Conservation (phyloP, 1,284 basidiomycete genomes). For the Ganoderma multipileum region DNA sequence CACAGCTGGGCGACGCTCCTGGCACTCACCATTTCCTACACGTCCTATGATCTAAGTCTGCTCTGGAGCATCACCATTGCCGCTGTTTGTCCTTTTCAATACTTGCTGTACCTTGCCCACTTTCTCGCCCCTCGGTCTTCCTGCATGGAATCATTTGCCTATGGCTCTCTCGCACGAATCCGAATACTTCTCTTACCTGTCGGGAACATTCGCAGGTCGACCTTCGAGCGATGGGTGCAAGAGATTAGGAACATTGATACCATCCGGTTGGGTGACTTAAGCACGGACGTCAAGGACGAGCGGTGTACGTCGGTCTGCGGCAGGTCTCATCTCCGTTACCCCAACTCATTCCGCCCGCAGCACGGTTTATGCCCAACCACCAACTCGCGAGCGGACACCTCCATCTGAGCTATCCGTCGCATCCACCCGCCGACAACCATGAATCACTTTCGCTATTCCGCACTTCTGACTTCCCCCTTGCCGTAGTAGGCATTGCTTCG, state of each 20-base stretch:
- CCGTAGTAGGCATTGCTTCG: conserved; percentile 79
- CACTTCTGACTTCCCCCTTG: conserved; percentile 80
- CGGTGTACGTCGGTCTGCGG: conserved; percentile 56
- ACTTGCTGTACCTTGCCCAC: background rate
- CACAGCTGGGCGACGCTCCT: conserved; percentile 3
- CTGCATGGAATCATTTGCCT: conserved; percentile 71
- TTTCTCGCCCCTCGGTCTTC: conserved; percentile 3
- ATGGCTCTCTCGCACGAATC: conserved; percentile 82
- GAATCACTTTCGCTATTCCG: conserved; percentile 69
- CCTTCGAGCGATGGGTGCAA: conserved; percentile 73
- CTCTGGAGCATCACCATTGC: background rate
- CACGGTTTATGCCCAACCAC: conserved; percentile 83
- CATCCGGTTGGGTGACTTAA: conserved; percentile 80
- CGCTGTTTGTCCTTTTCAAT: background rate
- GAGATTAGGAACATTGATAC: conserved; percentile 75
- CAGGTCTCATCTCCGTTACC: conserved; percentile 9
- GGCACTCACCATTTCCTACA: conserved; percentile 1
- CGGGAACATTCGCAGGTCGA: conserved; percentile 65
- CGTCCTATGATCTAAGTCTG: conserved; percentile 3
- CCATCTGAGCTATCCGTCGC: conserved; percentile 75
- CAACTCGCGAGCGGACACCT: conserved; percentile 72
- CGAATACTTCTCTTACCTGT: conserved; percentile 81
- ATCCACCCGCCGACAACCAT: conserved; percentile 69
- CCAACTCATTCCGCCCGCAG: conserved; percentile 43
- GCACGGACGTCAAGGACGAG: conserved; percentile 78